A percentile compares a stretch with the other conserved stretches of the same genome.
These are phyloP conservation scores for Beauveria australis DNA, from an alignment of 2,329 filamentous ascomycete genomes.

Conservation along the genomic window DNA sequence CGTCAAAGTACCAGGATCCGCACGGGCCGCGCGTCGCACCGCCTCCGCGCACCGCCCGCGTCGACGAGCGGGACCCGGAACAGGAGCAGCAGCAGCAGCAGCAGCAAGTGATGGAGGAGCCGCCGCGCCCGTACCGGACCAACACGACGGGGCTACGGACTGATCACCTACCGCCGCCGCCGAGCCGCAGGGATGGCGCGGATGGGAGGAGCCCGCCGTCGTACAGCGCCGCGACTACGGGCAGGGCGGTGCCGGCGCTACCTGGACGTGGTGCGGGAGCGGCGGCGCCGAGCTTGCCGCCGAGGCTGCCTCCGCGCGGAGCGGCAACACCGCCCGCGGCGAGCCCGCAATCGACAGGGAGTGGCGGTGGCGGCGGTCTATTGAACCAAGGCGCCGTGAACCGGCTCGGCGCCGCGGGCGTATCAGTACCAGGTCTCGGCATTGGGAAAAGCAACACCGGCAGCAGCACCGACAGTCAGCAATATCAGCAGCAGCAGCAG, in stretches of 20 bases:
- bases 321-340: constrained; percentile 11
- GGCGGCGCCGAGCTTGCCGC: constrained; percentile 60
- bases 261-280: constrained; percentile 11
- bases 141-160: constrained; percentile 67
- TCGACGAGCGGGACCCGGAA: not conserved
- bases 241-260: not conserved
- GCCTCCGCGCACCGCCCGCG: constrained; percentile 11
- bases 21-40: constrained; percentile 15
- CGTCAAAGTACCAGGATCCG: constrained; percentile 27
- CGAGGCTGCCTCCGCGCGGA: constrained; percentile 49
- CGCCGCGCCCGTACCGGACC: constrained; percentile 52
- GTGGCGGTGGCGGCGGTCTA: constrained; percentile 19
- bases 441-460: constrained; percentile 45
- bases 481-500: constrained; percentile 16
- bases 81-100: constrained; percentile 1
- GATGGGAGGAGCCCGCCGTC: constrained; percentile 25
- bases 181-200: constrained; percentile 41
- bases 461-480: constrained; percentile 17
- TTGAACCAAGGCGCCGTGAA: constrained; percentile 51
- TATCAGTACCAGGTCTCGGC: constrained; percentile 70
- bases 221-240: constrained; percentile 23
- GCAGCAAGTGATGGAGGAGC: constrained; percentile 9
- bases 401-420: constrained; percentile 63
- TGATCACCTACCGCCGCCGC: constrained; percentile 61
- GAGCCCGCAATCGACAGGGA: constrained; percentile 21